These are phyloP conservation scores for Lobosporangium transversale DNA, from an alignment of 192 early-diverging fungal genomes.

Conservation along the genomic window DNA sequence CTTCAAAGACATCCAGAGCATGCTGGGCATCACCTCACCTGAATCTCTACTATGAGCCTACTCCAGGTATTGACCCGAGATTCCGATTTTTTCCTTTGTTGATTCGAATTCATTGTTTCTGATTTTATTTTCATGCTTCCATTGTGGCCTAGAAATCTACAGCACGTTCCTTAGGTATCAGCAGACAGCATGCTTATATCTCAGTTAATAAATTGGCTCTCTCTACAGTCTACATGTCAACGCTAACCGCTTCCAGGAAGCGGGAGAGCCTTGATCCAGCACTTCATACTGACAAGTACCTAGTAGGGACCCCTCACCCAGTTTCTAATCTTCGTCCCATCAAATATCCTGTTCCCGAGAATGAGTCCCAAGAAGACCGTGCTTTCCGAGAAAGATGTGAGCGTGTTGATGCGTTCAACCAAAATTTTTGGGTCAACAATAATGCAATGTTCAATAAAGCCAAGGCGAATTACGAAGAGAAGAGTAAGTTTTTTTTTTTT, in stretches of 20 bases:
- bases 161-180: neutral
- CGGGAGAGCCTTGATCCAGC: constrained; percentile 39
- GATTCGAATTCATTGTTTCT: neutral
- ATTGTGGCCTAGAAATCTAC: neutral
- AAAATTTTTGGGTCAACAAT: constrained; percentile 66
- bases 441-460: constrained; percentile 61
- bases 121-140: neutral
- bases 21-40: neutral
- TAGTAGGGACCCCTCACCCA: constrained; percentile 61
- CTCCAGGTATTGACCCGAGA: neutral
- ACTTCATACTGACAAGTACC: constrained; percentile 36
- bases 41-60: neutral
- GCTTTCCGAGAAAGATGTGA: constrained; percentile 57
- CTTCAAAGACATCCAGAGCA: too few relatives aligned
- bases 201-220: neutral
- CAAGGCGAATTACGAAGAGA: constrained; percentile 61
- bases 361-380: constrained; percentile 60
- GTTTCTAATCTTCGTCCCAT: constrained; percentile 66
- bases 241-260: constrained; percentile 7
- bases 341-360: constrained; percentile 55
- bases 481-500: constrained; percentile 45
- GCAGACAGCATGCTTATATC: neutral
- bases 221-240: neutral
- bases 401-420: constrained; percentile 62
- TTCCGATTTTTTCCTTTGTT: neutral